These are phyloP conservation scores for Hepatocystis sp. DNA, from an alignment of 169 alveolate genomes.

Conservation along the genomic window DNA sequence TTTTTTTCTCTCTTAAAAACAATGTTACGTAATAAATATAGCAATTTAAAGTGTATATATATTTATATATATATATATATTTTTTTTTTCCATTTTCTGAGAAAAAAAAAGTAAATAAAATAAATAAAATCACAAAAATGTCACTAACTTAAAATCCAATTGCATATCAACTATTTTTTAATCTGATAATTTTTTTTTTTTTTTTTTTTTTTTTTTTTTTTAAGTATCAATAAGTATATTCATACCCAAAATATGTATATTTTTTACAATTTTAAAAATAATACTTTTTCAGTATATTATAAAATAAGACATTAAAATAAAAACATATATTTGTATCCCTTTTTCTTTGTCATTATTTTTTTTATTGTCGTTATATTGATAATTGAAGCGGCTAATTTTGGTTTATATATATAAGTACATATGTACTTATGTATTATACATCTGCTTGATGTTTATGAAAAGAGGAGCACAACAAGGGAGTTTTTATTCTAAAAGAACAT, in stretches of 20 bases:
- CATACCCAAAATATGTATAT: too few relatives aligned
- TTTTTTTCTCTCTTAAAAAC: too few relatives aligned
- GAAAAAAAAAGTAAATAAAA: conserved; percentile 9
- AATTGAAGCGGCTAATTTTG: conserved; percentile 2
- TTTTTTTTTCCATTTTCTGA: conserved; percentile 5
- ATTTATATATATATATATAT: too few relatives aligned
- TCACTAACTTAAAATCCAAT: not conserved
- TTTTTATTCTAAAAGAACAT: conserved; percentile 11
- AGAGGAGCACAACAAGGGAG: conserved; percentile 18
- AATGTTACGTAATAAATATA: too few relatives aligned
- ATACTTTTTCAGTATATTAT: too few relatives aligned
- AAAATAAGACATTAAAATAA: too few relatives aligned
- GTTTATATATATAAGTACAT: conserved; percentile 6
- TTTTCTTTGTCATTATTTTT: conserved; percentile 6
- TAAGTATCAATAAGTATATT: too few relatives aligned
- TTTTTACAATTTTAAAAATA: too few relatives aligned
- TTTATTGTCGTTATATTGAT: conserved; percentile 6
- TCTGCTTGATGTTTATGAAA: conserved; percentile 13
- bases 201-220: conserved; percentile 1
- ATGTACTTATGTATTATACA: not conserved
- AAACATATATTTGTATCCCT: too few relatives aligned
- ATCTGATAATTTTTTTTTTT: conserved; percentile 15
- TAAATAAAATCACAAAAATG: conserved; percentile 11
- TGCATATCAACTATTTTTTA: not conserved
- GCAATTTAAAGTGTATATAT: too few relatives aligned